Evolutionary conservation across 352 stramenopile genomes (phyloP).

Genomic region (Phytopythium vexans): DNA sequence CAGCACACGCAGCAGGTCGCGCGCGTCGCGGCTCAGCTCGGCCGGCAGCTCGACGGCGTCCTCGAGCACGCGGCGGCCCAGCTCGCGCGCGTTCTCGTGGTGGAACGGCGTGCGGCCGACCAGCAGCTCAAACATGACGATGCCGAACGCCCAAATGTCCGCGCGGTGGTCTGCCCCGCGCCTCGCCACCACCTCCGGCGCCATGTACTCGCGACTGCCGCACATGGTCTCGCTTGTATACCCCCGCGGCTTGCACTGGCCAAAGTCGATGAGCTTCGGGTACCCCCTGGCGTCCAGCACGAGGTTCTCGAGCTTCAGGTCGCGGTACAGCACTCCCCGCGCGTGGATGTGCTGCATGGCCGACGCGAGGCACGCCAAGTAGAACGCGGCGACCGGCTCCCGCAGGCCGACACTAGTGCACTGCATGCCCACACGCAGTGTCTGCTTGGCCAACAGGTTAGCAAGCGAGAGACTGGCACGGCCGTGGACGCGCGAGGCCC

Average conservation of each 20-base stretch:
- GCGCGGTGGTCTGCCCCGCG: constrained; percentile 59
- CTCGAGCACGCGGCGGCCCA: constrained; percentile 67
- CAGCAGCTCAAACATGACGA: constrained; percentile 88
- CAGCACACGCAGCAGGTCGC: constrained; percentile 38
- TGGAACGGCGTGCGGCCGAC: constrained; percentile 86
- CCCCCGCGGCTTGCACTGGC: constrained; percentile 51
- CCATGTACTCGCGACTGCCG: constrained; percentile 82
- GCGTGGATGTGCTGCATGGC: constrained; percentile 76
- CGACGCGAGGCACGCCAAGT: constrained; percentile 85
- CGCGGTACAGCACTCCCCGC: constrained; percentile 74
- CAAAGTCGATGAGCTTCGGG: constrained; percentile 79
- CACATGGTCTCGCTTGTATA: constrained; percentile 67
- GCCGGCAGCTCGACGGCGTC: constrained; percentile 50
- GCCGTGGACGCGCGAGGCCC: constrained; percentile 2
- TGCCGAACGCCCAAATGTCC: constrained; percentile 81
- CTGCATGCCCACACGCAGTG: constrained; percentile 74
- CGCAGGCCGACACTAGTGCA: constrained; percentile 62
- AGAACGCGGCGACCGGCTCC: constrained; percentile 79
- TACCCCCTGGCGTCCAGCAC: constrained; percentile 88
- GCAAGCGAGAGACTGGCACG: constrained; percentile 28
- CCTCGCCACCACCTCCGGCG: constrained; percentile 65
- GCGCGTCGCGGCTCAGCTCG: constrained; percentile 42
- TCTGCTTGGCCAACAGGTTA: constrained; percentile 65
- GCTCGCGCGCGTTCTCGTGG: constrained; percentile 65
- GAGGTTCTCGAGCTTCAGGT: constrained; percentile 89